phyloP scores from a whole-genome alignment of 306 rosid genomes.

The Erythrophleum fordii region DNA sequence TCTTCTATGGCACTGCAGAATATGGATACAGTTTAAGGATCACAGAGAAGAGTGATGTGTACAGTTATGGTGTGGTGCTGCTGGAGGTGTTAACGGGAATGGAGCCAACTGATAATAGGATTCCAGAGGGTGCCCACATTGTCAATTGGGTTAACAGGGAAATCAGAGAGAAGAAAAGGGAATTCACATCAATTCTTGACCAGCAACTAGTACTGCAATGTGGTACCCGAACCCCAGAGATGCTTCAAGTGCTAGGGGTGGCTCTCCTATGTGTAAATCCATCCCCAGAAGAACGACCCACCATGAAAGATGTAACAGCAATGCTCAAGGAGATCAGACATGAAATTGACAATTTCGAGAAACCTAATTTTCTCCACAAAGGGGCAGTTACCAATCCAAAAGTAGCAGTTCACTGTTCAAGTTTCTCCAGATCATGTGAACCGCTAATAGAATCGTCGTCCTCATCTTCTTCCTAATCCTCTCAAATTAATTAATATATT shows the following conservation, averaged over 20 bases:
- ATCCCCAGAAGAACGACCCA: conserved; percentile 80
- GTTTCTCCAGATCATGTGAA: conserved; percentile 92
- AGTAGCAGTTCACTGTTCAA: conserved; percentile 76
- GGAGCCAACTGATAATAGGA: conserved; percentile 73
- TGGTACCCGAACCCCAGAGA: conserved; percentile 86
- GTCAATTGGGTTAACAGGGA: conserved; percentile 76
- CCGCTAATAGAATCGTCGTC: conserved; percentile 73
- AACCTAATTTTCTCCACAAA: conserved; percentile 56
- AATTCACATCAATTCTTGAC: conserved; percentile 68
- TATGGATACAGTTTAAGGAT: conserved; percentile 93
- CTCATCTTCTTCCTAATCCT: conserved; percentile 49
- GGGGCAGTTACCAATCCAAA: conserved; percentile 52
- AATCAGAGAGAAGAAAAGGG: conserved; percentile 63
- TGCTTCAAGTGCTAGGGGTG: conserved; percentile 94
- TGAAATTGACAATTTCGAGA: conserved; percentile 69
- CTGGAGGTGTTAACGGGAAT: conserved; percentile 83
- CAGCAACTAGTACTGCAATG: conserved; percentile 69
- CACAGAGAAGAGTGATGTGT: conserved; percentile 96
- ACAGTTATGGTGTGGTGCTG: conserved; percentile 89
- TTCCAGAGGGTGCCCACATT: conserved; percentile 79
- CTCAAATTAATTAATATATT: conserved; percentile 33
- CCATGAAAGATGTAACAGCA: conserved; percentile 89
- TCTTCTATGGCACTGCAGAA: conserved; percentile 64
- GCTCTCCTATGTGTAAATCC: conserved; percentile 87
- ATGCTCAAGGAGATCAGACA: conserved; percentile 89